Base-by-base conservation (phyloP, 2,329 filamentous ascomycete genomes). In the Chalaropsis thielavioides region DNA sequence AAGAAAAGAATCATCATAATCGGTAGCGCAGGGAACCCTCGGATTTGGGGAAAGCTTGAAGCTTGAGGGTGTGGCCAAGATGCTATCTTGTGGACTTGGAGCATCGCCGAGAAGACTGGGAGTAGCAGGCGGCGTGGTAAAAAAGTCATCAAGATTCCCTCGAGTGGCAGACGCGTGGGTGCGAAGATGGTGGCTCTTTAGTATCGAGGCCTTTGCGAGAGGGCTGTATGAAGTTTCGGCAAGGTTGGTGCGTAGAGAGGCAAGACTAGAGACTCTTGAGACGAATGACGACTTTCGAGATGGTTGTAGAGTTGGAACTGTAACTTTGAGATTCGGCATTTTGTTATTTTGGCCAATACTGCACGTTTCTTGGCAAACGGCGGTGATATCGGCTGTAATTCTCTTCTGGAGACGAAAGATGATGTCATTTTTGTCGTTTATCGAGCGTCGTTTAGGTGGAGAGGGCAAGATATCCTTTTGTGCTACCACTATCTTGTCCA, bases 341-440 rank as follows among this genome's bases (percentile, higher is more conserved):
- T 70, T 66, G 58, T 70, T 70, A 44, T 62, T 51, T 24, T 61
- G 46, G 7, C 75, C 73, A 19, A 82, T 73, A 15, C 75, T 75
- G 67, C 79, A 79, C 0, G 80, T 81, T 67, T 83, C 80, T 68
- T 75, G 79, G 68, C 78, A 80, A 19, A 82, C 72, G 71, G 76
- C 76, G 49, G 77, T 75, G 24, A 82, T 75, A 64, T 81, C 80
- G 8, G 72, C 70, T 44, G 78, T 74, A 54, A 82, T 78, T 22
- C 78, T 77, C 11, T 75, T 71, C 66, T 75, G 76, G 27, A 83
- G 72, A 7, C 73, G 73, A 1, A 74, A 71, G 6, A 79, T 68
- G 6, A 81, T 69, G 0, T 67, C 71, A 43, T 75, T 73, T 54
- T 74, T 72, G 66, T 77, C 75, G 8, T 60, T 44, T 59, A n/a